Conservation (phyloP, 192 early-diverging fungal species). For the Polychytrium aggregatum region DNA sequence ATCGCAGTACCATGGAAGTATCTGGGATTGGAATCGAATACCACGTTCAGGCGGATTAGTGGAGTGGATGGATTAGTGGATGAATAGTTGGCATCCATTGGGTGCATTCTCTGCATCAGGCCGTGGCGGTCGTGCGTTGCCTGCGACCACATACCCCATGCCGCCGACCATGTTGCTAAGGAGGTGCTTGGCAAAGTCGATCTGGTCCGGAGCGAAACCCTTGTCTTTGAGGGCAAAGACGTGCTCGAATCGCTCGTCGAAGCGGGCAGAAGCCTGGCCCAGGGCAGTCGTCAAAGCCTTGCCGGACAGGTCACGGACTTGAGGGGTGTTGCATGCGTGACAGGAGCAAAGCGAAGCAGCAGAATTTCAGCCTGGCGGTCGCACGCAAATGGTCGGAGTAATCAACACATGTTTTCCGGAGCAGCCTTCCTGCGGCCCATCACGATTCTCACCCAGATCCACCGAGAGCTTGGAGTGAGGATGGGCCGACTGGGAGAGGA, state of each 20-base stretch:
- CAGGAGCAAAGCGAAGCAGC: no score
- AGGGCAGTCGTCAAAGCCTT: slow-evolving; percentile 25
- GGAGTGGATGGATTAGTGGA: background rate
- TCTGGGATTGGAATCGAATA: slow-evolving; percentile 4
- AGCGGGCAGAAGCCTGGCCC: slow-evolving; percentile 19
- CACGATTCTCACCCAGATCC: no score
- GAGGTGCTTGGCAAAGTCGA: slow-evolving; percentile 61
- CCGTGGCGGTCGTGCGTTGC: no score
- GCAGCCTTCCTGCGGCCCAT: no score
- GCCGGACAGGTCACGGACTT: slow-evolving; percentile 8
- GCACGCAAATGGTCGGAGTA: no score
- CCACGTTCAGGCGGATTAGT: background rate
- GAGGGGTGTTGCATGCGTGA: no score
- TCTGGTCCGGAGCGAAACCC: slow-evolving; percentile 43
- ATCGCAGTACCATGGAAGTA: slow-evolving; percentile 70
- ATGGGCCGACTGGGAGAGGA: slow-evolving; percentile 27
- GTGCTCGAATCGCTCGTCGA: slow-evolving; percentile 64
- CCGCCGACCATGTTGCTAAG: slow-evolving; percentile 81
- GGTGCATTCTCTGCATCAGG: no score
- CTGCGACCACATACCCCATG: slow-evolving; percentile 69
- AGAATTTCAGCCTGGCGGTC: no score
- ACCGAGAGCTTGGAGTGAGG: no score
- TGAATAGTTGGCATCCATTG: background rate
- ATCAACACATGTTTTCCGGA: no score
- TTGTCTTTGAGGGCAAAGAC: slow-evolving; percentile 56